Base-by-base conservation (phyloP, 345 rosid genomes). In the Odontarrhena argentea region DNA sequence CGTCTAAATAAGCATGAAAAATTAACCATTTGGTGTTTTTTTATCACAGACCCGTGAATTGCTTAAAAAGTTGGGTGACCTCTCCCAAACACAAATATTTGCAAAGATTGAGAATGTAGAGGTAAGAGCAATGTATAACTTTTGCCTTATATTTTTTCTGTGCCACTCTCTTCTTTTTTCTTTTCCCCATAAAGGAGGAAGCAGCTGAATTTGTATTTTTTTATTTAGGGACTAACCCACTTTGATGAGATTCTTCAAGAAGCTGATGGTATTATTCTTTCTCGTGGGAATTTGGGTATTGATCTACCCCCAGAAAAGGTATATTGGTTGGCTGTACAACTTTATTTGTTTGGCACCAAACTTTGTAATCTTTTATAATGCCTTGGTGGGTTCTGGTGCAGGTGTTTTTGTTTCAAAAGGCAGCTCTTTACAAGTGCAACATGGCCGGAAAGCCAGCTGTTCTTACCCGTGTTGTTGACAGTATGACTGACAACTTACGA, bases 261-360 rank as follows among this genome's bases (percentile, higher is more conserved):
- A 84, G 97, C 99, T 54, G 97, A 91, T 78, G 99, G 99, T 7
- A 94, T 94, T 67, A 94, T 94, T 53, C 97, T 94, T 76, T 94
- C 99, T 34, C 92, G 97, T 76, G 99, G 99, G 10, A 94, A 91
- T 81, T 79, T 91, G 88, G 97, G 99, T 26, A 85, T 94, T 30
- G 99, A 91, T 86, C 88, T 94, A 60, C 99, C 99, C 26, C 92
- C 99, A 8, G 99, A 94, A 79, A 94, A 91, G 97, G 97, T 91
- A 34, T 52, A 62, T 66, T 75, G 35, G 44, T 63, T 78, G 53
- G 15, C 43, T 58, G 42, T 12, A 43, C 68, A 38, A 45, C 50
- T 43, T 53, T 28, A 57, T 6, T 35, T 14, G 37, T 30, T 51
- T 1, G 4, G 36, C 26, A 56, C 38, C 47, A 25, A 43, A 55